A percentile compares a stretch with the other conserved stretches of the same genome.
phyloP scores from a whole-genome alignment of 768 basidiomycete genomes.

The Strobilomyces dryophilus region DNA sequence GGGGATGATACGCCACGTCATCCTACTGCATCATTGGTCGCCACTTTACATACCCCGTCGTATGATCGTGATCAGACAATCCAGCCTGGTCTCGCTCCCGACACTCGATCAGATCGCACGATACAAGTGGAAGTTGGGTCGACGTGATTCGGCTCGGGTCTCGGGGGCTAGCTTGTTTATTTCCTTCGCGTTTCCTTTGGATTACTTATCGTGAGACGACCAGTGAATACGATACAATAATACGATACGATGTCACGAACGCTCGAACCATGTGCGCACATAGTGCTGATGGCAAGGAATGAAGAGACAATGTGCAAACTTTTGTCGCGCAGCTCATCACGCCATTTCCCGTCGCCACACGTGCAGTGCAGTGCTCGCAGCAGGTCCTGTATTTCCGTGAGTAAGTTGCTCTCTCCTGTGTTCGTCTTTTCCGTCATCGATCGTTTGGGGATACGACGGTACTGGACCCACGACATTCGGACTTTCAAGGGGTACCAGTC shows the following conservation, averaged over 20 bases:
- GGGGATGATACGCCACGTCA: slow-evolving; percentile 47
- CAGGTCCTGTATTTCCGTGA: slow-evolving; percentile 2
- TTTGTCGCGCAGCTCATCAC: not conserved
- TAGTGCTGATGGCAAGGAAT: not conserved
- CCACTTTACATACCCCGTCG: slow-evolving; percentile 19
- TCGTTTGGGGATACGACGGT: not conserved
- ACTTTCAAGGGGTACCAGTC: not conserved
- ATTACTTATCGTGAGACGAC: slow-evolving; percentile 6
- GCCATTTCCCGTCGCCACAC: not conserved
- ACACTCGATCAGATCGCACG: slow-evolving; percentile 27
- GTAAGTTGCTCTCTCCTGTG: not conserved
- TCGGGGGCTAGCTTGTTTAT: slow-evolving; percentile 12
- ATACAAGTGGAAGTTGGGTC: slow-evolving; percentile 19
- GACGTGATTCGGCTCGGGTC: slow-evolving; percentile 1
- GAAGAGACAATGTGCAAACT: not conserved
- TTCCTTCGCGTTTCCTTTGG: not conserved
- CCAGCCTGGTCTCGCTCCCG: slow-evolving; percentile 15
- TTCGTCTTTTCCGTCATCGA: not conserved
- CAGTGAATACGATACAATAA: not conserved
- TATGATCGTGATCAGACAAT: slow-evolving; percentile 22
- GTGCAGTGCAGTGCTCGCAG: not conserved
- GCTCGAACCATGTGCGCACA: not conserved
- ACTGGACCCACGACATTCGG: not conserved
- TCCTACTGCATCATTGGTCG: slow-evolving; percentile 26
- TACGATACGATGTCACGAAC: slow-evolving; percentile 14